Percentiles rank a stretch among this genome's conserved stretches.
Evolutionary conservation across 2,329 filamentous ascomycete genomes (phyloP).

Genomic region (Emergomyces orientalis): DNA sequence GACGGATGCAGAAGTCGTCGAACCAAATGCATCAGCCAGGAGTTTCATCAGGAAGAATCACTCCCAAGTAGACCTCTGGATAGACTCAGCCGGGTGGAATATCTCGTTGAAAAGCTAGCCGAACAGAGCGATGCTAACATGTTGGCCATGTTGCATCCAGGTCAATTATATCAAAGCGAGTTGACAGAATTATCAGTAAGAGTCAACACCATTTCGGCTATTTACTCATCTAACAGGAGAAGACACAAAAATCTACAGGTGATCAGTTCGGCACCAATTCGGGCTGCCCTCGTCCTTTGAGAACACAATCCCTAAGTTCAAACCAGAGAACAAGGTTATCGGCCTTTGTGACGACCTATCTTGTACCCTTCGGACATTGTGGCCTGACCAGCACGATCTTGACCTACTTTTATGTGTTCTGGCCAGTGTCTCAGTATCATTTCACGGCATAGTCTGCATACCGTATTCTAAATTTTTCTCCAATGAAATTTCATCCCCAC

Average conservation of each 20-base stretch:
- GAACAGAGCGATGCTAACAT: constrained; percentile 24
- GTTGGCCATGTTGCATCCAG: neutral
- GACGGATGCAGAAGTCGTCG: constrained; percentile 23
- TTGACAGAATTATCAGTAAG: neutral
- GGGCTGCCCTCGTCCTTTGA: neutral
- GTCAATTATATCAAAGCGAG: neutral
- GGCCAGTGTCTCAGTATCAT: constrained; percentile 24
- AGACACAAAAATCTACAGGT: neutral
- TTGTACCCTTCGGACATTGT: constrained; percentile 27
- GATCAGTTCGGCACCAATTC: neutral
- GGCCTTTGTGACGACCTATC: constrained; percentile 21
- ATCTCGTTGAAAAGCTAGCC: constrained; percentile 40
- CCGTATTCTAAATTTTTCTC: constrained; percentile 21
- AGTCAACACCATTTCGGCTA: neutral
- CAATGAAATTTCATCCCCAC: constrained; percentile 19
- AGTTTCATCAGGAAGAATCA: constrained; percentile 33
- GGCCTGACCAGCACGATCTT: constrained; percentile 35
- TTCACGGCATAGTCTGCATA: constrained; percentile 31
- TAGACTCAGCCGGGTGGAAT: constrained; percentile 40
- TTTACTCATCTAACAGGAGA: neutral
- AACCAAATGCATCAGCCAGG: constrained; percentile 39
- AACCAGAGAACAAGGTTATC: constrained; percentile 5
- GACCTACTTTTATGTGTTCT: constrained; percentile 28
- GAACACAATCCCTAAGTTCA: neutral
- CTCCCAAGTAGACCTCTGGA: constrained; percentile 25